Evolutionary conservation across 2,329 filamentous ascomycete species (phyloP), one percentile per base, ranked within the genome.

Genomic region (Aspergillaceae sp.): DNA sequence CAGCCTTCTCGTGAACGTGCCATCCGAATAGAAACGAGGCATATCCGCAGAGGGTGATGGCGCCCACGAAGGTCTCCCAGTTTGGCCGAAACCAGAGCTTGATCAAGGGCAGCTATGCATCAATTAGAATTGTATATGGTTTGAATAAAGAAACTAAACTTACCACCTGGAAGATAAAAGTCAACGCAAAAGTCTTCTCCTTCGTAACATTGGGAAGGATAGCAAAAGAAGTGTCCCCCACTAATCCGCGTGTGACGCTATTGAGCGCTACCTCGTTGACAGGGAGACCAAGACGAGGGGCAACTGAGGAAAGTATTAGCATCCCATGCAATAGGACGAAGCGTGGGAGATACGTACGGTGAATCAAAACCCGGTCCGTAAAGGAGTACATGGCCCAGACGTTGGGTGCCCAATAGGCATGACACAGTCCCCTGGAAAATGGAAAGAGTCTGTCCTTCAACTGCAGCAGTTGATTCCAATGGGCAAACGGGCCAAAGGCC

Each of bases 341-440:
- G 33, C 3, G 45, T 36, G 29, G 40, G 19, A n/a, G 11, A 3
- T 9, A 68, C 82, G 64, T 72, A 94, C 88, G 68, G 57, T 82
- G 79, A 49, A 98, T 95, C 54, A 98, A 65, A 5, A 88, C 69
- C 44, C 92, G 78, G 61, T 98, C 92, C 2, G 78, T 72, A 63
- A 97, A 95, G 0, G 92, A 96, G 68, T 98, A 98, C 63, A 97
- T 78, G 0, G 92, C 91, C 92, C 92, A 98, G 1, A 95, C 73
- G 56, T 98, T 98, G 0, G 92, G 90, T 8, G 92, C 92, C 92
- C 92, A 98, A 66, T 98, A 98, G 1, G 92, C 92, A 71, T 98
- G 92, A 63, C 91, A 97, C 4, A 98, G 73, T 0, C 92, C 92
- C 49, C 92, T 78, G 1, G 89, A 89, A 65, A 98, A 98, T 0